phyloP scores from a whole-genome alignment of 176 grass and related monocot genomes.

The Themeda triandra region DNA sequence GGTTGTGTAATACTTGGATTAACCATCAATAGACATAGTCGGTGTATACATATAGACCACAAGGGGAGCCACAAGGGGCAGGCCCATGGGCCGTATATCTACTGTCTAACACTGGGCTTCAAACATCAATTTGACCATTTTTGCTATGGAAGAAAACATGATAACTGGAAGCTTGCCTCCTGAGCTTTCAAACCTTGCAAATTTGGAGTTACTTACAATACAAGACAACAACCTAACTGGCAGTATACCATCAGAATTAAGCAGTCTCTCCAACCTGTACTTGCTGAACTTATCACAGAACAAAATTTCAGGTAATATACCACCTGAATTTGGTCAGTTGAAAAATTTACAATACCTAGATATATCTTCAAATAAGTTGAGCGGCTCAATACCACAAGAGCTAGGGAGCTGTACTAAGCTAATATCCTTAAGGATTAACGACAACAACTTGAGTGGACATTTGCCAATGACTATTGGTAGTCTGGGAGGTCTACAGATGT shows the following conservation, averaged over 20 bases:
- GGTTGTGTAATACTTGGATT: too few relatives aligned
- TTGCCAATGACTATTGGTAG: constrained; percentile 27
- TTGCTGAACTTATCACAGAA: neutral
- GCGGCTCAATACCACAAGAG: neutral
- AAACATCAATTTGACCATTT: neutral
- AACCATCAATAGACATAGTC: too few relatives aligned
- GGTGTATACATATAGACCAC: too few relatives aligned
- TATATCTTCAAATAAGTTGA: constrained; percentile 14
- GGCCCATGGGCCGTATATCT: too few relatives aligned
- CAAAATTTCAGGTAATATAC: neutral
- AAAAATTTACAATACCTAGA: neutral
- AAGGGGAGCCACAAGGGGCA: too few relatives aligned
- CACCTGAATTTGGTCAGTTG: neutral
- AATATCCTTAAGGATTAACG: neutral
- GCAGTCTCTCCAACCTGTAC: neutral
- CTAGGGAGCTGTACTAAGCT: neutral
- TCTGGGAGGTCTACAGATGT: neutral
- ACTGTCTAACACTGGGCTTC: too few relatives aligned
- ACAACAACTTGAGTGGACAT: constrained; percentile 19
- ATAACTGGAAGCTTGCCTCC: neutral
- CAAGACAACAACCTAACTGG: neutral
- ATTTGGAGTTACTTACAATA: neutral
- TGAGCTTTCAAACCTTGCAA: neutral
- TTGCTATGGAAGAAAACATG: neutral
- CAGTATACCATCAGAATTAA: neutral